A percentile compares a stretch with the other conserved stretches of the same genome.
phyloP scores from a whole-genome alignment of 352 stramenopile genomes.

The Phytophthora cryptogea region DNA sequence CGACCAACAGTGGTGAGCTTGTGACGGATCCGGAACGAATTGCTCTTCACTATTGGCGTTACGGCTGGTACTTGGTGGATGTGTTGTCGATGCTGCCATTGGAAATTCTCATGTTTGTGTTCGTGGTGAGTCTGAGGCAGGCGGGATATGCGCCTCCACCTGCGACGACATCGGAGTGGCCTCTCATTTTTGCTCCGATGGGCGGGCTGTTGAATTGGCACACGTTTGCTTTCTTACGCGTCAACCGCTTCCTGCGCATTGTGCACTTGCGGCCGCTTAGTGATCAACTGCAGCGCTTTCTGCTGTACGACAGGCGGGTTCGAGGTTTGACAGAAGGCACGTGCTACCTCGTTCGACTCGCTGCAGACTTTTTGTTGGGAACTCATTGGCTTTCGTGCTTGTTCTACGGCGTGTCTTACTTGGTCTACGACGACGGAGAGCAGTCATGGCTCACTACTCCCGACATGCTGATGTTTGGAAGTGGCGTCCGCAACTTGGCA shows the following conservation, averaged over 20 bases:
- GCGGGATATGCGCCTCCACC: conserved; percentile 21
- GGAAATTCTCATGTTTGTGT: conserved; percentile 45
- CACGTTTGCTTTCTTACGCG: conserved; percentile 46
- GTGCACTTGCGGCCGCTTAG: conserved; percentile 52
- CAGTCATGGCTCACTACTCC: conserved; percentile 60
- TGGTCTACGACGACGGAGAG: conserved; percentile 39
- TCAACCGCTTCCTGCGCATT: conserved; percentile 58
- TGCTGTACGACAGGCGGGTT: conserved; percentile 56
- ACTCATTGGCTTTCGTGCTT: conserved; percentile 64
- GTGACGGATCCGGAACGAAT: conserved; percentile 46
- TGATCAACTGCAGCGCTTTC: conserved; percentile 50
- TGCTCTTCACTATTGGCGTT: conserved; percentile 47
- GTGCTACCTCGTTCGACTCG: conserved; percentile 53
- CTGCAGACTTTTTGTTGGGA: conserved; percentile 50
- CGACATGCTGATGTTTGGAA: conserved; percentile 59
- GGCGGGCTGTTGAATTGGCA: conserved; percentile 50
- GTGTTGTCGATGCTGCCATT: conserved; percentile 52
- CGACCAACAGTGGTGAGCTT: conserved; percentile 42
- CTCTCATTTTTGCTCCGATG: conserved; percentile 14
- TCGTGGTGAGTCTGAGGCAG: conserved; percentile 23
- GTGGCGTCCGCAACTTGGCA: conserved; percentile 25
- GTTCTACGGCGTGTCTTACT: conserved; percentile 60
- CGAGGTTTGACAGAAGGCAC: conserved; percentile 25
- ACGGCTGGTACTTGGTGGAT: conserved; percentile 56
- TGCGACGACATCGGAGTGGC: conserved; percentile 28